Base-by-base conservation (phyloP, 129 eudicot genomes). In the Calendula officinalis region DNA sequence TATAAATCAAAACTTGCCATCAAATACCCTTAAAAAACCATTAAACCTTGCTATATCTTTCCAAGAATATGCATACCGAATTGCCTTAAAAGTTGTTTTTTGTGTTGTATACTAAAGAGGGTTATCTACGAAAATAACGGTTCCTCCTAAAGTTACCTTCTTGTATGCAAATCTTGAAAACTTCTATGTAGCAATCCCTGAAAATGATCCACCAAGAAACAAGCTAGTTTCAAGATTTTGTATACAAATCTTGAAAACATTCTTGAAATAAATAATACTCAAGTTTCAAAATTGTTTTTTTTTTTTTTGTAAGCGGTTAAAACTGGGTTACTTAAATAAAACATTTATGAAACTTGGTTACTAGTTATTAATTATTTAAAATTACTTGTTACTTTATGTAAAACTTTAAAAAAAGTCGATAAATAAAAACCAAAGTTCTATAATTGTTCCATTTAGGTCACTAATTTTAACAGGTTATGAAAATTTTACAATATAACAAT, bases 131-230 rank as follows among this genome's bases (percentile, higher is more conserved):
- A 48, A 77, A 77, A 62, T 64, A 39, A 55, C 72, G 45, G 54
- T 48, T 67, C 64, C 79, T 75, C 83, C 86, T 81, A 81, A 56
- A 74, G 56, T 73, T 80, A 79, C 72, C 85, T 69, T 76, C 88
- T 68, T 58, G 78, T 74, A 42, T 77, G 73, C 73, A 67, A 71
- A 62, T 68, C 30, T 22, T 22, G 30, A 22, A 22, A 22, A 22
- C 30, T 22, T 22, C 91, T 87, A 84, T 60, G 95, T 78, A 62
- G 91, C 91, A 78, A 81, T 81, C 44, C 95, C 95, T 87, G 86
- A 41, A 22, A 67, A 17, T 9, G 8, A 38, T 67, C 22, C 43
- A 54, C 67, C 64, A 52, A 43, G 42, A 63, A 35, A 55, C 34
- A 22, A 63, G 65, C 62, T 44, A 43, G 38, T 34, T 7, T 14